Evolutionary conservation across 2,329 filamentous ascomycete genomes (phyloP), one percentile per base, ranked within the genome.

Genomic region (Penicillium digitatum): DNA sequence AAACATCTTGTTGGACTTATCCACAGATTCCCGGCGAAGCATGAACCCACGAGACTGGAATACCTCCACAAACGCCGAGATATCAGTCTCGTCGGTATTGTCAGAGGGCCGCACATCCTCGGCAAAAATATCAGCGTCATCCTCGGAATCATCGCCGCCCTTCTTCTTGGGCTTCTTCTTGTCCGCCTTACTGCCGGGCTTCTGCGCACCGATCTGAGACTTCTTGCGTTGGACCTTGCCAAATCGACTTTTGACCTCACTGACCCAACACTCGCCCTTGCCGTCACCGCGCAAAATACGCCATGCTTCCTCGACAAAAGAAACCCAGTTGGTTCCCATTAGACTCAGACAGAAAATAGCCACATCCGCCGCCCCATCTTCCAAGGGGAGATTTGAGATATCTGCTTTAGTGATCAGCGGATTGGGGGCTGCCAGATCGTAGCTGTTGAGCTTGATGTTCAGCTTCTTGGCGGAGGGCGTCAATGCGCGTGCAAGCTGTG

Each of bases 301-400:
- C 78, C 90, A 95, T 14, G 93, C 93, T 77, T 99, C 94, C 75
- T 97, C 94, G 66, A 99, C 83, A 72, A 99, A 97, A 65, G 90
- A 87, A 50, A 95, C 83, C 93, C 94, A 99, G 77, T 99, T 99
- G 52, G 94, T 99, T 69, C 94, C 94, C 94, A 99, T 99, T 56
- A 99, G 83, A 47, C 93, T 94, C 31, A 99, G 82, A 73, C 94
- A 99, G 79, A 97, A 97, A 63, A 99, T 87, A 46, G 89, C 89
- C 5, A 99, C 81, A 72, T 99, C 91, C 58, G 91, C 86, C 58
- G 82, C 85, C 42, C 85, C 87, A 63, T 92, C 86, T 5, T 79
- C 78, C 0, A 96, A 77, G 0, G 93, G 93, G 1, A 99, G 78
- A 56, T 87, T 82, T 29, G 91, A 87, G 49, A 97, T 94, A 74